Conservation (phyloP, 257 asterid genomes). For the Fraxinus cuspidata region DNA sequence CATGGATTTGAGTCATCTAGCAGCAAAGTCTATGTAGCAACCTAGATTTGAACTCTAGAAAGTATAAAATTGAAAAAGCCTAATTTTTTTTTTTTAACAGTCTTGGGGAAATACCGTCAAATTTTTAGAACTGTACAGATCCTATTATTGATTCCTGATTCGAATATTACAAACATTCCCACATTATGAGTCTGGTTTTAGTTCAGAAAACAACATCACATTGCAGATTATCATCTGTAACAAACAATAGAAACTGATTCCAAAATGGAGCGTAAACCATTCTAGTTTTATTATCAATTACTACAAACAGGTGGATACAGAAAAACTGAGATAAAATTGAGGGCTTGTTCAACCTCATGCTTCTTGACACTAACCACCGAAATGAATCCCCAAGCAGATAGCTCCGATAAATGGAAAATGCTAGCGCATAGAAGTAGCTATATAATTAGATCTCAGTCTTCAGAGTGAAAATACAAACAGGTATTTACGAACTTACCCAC, state of each 20-base stretch:
- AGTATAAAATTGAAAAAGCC: background rate
- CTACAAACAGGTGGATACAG: constrained; percentile 3
- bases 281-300: background rate
- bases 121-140: background rate
- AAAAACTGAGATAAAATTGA: background rate
- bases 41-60: background rate
- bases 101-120: background rate
- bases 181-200: background rate
- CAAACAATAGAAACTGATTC: background rate
- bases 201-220: background rate
- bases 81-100: background rate
- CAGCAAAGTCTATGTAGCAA: background rate
- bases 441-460: background rate
- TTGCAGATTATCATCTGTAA: background rate
- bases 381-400: constrained; percentile 6
- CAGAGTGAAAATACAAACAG: background rate
- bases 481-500: constrained; percentile 54
- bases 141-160: background rate
- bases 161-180: background rate
- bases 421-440: background rate
- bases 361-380: constrained; percentile 8
- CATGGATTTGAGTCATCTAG: no score
- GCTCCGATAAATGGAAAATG: constrained; percentile 4
- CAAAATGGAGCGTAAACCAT: background rate
- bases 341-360: constrained; percentile 3